Evolutionary conservation across 495 filamentous ascomycete species (phyloP).

Genomic region (Baudoinia panamericana): DNA sequence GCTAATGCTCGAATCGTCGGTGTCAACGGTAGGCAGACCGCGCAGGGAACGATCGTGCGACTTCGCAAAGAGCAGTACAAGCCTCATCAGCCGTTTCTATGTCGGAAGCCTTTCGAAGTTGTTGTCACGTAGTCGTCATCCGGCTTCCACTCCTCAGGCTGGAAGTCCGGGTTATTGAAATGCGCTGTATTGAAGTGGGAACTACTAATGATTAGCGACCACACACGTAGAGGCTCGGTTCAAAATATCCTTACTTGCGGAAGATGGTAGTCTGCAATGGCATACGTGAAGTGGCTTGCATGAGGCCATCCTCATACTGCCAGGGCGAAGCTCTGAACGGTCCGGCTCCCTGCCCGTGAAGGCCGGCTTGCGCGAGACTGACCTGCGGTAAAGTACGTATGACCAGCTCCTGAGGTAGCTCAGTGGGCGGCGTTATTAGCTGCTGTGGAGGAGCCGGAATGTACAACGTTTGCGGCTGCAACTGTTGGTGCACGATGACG

Average conservation of each 20-base stretch:
- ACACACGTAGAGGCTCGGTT: background rate
- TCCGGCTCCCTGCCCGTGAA: slow-evolving; percentile 6
- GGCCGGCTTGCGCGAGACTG: slow-evolving; percentile 3
- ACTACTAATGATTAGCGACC: slow-evolving; percentile 15
- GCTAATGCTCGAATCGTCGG: background rate
- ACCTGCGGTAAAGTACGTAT: slow-evolving; percentile 16
- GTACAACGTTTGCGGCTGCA: slow-evolving; percentile 14
- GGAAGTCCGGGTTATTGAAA: slow-evolving; percentile 31
- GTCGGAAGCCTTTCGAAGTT: slow-evolving; percentile 6
- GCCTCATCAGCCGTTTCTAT: slow-evolving; percentile 17
- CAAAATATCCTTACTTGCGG: slow-evolving; percentile 25
- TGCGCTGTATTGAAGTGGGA: slow-evolving; percentile 33
- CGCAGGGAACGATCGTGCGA: background rate
- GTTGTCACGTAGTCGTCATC: slow-evolving; percentile 26
- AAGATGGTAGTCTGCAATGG: slow-evolving; percentile 30
- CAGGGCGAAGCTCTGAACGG: slow-evolving; percentile 23
- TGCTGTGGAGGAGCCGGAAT: slow-evolving; percentile 7
- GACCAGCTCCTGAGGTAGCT: slow-evolving; percentile 15
- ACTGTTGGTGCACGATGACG: slow-evolving; percentile 12
- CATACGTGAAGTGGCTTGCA: slow-evolving; percentile 17
- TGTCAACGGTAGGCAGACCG: background rate
- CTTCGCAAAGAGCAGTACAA: background rate
- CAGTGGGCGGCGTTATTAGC: slow-evolving; percentile 8
- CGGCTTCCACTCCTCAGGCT: slow-evolving; percentile 31
- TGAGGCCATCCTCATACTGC: slow-evolving; percentile 24